Evolutionary conservation across 2,329 filamentous ascomycete genomes (phyloP).

Genomic region (Curvularia eragrostidis): DNA sequence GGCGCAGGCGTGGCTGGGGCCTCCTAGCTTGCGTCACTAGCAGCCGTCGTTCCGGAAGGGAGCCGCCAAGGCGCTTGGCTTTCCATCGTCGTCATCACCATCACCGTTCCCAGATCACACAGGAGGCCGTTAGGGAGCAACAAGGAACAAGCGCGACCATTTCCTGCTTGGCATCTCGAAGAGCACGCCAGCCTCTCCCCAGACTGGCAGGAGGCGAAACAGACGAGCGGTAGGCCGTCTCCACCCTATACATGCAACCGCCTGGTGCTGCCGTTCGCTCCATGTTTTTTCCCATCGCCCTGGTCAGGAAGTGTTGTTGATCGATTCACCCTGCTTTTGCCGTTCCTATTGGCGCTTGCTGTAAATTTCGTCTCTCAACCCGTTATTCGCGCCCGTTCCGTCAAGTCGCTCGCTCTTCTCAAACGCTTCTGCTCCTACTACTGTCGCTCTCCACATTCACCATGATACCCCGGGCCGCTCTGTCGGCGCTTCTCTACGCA

Average conservation of each 20-base stretch:
- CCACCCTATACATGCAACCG: constrained; percentile 3
- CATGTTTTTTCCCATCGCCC: neutral
- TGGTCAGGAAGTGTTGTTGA: constrained; percentile 3
- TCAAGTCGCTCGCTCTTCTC: constrained; percentile 11
- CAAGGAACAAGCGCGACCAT: constrained; percentile 7
- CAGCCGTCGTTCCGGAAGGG: constrained; percentile 19
- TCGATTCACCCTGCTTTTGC: neutral
- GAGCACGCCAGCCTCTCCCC: constrained; percentile 17
- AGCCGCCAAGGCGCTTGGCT: constrained; percentile 20
- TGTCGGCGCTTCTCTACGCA: constrained; percentile 29
- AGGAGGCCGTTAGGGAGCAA: neutral
- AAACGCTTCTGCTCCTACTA: neutral
- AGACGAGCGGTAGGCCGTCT: neutral
- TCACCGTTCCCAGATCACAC: constrained; percentile 21
- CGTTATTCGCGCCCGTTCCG: constrained; percentile 4
- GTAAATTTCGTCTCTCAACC: neutral
- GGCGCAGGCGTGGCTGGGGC: constrained; percentile 16
- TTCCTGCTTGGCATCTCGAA: constrained; percentile 17
- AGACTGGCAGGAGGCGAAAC: constrained; percentile 9
- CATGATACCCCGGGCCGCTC: constrained; percentile 30
- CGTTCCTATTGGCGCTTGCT: constrained; percentile 7
- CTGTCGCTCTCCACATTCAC: constrained; percentile 10
- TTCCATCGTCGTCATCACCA: constrained; percentile 8
- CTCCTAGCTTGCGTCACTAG: constrained; percentile 2
- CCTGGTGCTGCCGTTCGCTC: neutral